A percentile compares a stretch with the other conserved stretches of the same genome.
Evolutionary conservation across 768 basidiomycete genomes (phyloP).

Genomic region (Agrocybe pediades): DNA sequence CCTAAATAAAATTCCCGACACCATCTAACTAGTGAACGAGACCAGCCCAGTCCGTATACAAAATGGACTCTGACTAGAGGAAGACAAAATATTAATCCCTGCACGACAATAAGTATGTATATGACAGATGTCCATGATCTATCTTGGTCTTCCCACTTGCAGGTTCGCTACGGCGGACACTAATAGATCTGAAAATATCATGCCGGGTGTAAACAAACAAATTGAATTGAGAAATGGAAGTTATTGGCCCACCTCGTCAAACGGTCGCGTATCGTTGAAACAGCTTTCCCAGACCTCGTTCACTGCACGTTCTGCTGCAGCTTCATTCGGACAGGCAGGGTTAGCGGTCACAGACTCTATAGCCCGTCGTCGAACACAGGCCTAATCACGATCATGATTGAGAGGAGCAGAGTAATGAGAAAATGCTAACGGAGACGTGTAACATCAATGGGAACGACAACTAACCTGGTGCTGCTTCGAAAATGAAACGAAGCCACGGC

Average conservation of each 20-base stretch:
- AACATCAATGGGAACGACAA: slow-evolving; percentile 7
- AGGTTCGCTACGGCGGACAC: not conserved
- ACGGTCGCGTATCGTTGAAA: slow-evolving; percentile 92
- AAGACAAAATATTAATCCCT: not conserved
- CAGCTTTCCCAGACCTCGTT: slow-evolving; percentile 99
- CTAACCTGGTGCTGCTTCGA: slow-evolving; percentile 92
- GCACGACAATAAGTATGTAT: not conserved
- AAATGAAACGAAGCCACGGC: slow-evolving; percentile 75
- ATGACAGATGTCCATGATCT: not conserved
- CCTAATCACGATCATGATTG: slow-evolving; percentile 40
- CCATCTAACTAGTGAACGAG: not conserved
- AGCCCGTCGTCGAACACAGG: slow-evolving; percentile 88
- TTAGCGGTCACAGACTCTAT: slow-evolving; percentile 80
- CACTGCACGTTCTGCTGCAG: slow-evolving; percentile 83
- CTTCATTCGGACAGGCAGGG: slow-evolving; percentile 74
- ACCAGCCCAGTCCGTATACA: not conserved
- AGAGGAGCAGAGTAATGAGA: slow-evolving; percentile 12
- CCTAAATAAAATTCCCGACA: not conserved
- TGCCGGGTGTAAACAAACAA: slow-evolving; percentile 13
- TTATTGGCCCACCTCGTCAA: slow-evolving; percentile 76
- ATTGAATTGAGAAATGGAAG: not conserved
- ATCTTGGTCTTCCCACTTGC: not conserved
- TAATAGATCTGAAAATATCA: slow-evolving; percentile 23
- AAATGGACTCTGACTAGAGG: not conserved
- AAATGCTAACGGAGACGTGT: not conserved